phyloP scores from a whole-genome alignment of 129 eudicot species.

The Erigeron canadensis region DNA sequence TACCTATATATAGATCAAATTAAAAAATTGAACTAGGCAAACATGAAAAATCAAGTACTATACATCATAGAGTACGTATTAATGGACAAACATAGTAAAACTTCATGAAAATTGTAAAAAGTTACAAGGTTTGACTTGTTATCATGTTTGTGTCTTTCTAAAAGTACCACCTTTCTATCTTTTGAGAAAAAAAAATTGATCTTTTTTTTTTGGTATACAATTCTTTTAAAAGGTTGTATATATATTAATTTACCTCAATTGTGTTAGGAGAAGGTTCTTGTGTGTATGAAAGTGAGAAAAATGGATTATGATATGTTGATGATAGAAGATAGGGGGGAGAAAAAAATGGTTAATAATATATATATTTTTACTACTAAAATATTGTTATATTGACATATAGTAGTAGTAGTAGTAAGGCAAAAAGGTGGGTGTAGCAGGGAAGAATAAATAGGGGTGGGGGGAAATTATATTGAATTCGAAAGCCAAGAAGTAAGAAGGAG shows the following conservation, averaged over 20 bases:
- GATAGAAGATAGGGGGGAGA: constrained; percentile 27
- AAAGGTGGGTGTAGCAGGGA: constrained; percentile 40
- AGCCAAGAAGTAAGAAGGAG: constrained; percentile 19
- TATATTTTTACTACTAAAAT: too few relatives aligned
- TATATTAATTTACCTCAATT: constrained; percentile 16
- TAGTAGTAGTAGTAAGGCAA: constrained; percentile 36
- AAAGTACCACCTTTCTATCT: constrained; percentile 32
- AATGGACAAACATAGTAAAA: background rate
- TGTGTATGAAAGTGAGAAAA: constrained; percentile 19
- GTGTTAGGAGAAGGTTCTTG: constrained; percentile 14
- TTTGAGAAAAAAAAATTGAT: background rate
- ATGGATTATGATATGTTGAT: constrained; percentile 27
- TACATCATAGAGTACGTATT: background rate
- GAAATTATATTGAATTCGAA: too few relatives aligned
- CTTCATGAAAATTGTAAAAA: background rate
- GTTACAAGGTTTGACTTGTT: too few relatives aligned
- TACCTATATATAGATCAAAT: too few relatives aligned
- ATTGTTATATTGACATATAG: too few relatives aligned
- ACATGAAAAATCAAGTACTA: background rate
- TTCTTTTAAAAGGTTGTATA: background rate
- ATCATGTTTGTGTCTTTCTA: background rate
- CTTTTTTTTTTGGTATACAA: background rate
- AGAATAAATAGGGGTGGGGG: constrained; percentile 41
- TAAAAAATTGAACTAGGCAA: too few relatives aligned
- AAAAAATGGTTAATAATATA: background rate